A percentile compares a stretch with the other conserved stretches of the same genome.
Conservation (phyloP, 2,329 filamentous ascomycete species). For the Cadophora gregata region DNA sequence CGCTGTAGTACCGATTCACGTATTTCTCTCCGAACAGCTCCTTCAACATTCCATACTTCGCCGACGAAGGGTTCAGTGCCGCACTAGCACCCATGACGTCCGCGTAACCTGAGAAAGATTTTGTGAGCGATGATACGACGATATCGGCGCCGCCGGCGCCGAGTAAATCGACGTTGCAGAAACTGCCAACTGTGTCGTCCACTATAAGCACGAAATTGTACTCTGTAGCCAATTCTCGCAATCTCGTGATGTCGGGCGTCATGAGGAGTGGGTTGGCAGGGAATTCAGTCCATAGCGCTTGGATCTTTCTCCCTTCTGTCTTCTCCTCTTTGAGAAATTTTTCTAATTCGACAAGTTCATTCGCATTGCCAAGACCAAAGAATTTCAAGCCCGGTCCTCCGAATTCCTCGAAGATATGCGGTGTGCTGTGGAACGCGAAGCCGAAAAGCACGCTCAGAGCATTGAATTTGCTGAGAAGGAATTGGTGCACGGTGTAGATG, state of each 20-base stretch:
- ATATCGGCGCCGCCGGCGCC: slow-evolving; percentile 51
- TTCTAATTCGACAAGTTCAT: slow-evolving; percentile 53
- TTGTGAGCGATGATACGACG: slow-evolving; percentile 60
- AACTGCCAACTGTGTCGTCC: slow-evolving; percentile 48
- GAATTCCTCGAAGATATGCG: slow-evolving; percentile 53
- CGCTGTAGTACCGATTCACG: slow-evolving; percentile 54
- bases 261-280: slow-evolving; percentile 54
- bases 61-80: slow-evolving; percentile 55
- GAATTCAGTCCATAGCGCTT: slow-evolving; percentile 57
- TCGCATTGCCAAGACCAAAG: slow-evolving; percentile 51
- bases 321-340: slow-evolving; percentile 48
- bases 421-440: slow-evolving; percentile 57
- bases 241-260: slow-evolving; percentile 48
- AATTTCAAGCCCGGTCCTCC: slow-evolving; percentile 51
- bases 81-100: slow-evolving; percentile 60
- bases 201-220: slow-evolving; percentile 44
- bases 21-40: slow-evolving; percentile 41
- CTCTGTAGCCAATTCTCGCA: slow-evolving; percentile 50
- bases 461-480: slow-evolving; percentile 46
- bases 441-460: slow-evolving; percentile 54
- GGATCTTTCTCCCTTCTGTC: slow-evolving; percentile 47
- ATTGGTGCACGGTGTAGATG: slow-evolving; percentile 52
- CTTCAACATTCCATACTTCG: slow-evolving; percentile 49
- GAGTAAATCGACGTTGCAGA: slow-evolving; percentile 53
- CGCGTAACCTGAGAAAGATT: slow-evolving; percentile 62